These are phyloP conservation scores for Ogataea trehaloabstinens DNA, from an alignment of 805 yeast genomes.

Conservation along the genomic window DNA sequence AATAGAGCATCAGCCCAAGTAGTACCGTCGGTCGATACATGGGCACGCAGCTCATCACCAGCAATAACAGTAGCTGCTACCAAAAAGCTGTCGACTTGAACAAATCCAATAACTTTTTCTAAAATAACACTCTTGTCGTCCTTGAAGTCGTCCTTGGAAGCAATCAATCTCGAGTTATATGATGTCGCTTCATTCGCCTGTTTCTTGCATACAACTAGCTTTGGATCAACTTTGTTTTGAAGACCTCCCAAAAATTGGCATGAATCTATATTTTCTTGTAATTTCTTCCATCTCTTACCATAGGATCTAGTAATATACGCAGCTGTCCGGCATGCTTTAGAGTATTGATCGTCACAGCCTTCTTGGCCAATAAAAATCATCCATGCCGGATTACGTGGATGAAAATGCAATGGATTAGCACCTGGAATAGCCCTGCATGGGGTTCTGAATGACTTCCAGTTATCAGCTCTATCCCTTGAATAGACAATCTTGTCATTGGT, in stretches of 20 bases:
- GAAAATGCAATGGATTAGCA: constrained; percentile 54
- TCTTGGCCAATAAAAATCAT: constrained; percentile 68
- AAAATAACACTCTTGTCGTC: constrained; percentile 39
- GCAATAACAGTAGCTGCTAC: constrained; percentile 62
- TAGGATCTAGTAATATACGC: constrained; percentile 64
- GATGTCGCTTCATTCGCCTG: constrained; percentile 36
- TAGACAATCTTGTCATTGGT: constrained; percentile 47
- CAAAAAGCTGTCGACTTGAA: constrained; percentile 63
- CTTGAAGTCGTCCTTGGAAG: constrained; percentile 52
- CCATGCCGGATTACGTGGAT: constrained; percentile 55
- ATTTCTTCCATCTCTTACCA: constrained; percentile 59
- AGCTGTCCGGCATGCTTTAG: constrained; percentile 49
- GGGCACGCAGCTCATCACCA: constrained; percentile 55
- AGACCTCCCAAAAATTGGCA: constrained; percentile 68
- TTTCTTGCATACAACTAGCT: constrained; percentile 61
- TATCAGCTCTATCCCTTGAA: constrained; percentile 66
- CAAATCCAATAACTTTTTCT: constrained; percentile 64
- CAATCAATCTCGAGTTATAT: constrained; percentile 35
- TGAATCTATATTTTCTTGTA: constrained; percentile 51
- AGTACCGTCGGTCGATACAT: constrained; percentile 70
- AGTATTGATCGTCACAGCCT: constrained; percentile 49
- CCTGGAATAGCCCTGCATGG: constrained; percentile 51
- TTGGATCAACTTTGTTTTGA: constrained; percentile 39
- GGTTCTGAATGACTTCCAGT: constrained; percentile 50
- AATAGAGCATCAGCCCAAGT: constrained; percentile 72